Evolutionary conservation across 1,284 basidiomycete species (phyloP).

Genomic region (Cutaneotrichosporon cavernicola): DNA sequence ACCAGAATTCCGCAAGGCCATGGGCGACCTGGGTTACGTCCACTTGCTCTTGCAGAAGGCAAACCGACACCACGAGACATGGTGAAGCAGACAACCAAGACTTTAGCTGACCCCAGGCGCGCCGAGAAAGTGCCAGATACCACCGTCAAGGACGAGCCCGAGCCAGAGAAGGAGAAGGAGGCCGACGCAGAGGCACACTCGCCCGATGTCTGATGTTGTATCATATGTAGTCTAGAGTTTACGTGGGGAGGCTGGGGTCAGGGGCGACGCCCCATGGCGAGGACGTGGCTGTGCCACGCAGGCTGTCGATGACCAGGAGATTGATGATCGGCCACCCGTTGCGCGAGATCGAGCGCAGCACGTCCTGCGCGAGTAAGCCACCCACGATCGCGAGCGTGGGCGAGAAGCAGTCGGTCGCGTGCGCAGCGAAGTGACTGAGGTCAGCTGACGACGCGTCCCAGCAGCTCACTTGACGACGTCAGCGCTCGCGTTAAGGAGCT

Average conservation of each 20-base stretch:
- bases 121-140: constrained; percentile 15
- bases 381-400: constrained; percentile 90
- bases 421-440: constrained; percentile 62
- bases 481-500: constrained; percentile 60
- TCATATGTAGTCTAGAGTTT: constrained; percentile 20
- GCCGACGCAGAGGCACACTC: not conserved
- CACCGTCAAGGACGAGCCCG: constrained; percentile 9
- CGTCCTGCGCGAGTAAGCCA: constrained; percentile 90
- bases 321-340: constrained; percentile 90
- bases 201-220: constrained; percentile 24
- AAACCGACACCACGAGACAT: constrained; percentile 45
- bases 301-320: constrained; percentile 81
- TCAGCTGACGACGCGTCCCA: constrained; percentile 3
- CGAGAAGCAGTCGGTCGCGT: constrained; percentile 80
- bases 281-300: constrained; percentile 57
- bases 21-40: constrained; percentile 41
- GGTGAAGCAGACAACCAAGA: constrained; percentile 31
- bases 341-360: constrained; percentile 84
- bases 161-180: not conserved
- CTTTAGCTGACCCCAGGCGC: constrained; percentile 16
- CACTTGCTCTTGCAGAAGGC: constrained; percentile 41
- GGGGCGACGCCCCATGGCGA: constrained; percentile 40
- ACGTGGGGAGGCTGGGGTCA: constrained; percentile 1
- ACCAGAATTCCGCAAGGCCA: constrained; percentile 35
- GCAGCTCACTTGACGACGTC: constrained; percentile 51